Conservation (phyloP, 768 basidiomycete species). For the Tubosaeta brunneosetosa region DNA sequence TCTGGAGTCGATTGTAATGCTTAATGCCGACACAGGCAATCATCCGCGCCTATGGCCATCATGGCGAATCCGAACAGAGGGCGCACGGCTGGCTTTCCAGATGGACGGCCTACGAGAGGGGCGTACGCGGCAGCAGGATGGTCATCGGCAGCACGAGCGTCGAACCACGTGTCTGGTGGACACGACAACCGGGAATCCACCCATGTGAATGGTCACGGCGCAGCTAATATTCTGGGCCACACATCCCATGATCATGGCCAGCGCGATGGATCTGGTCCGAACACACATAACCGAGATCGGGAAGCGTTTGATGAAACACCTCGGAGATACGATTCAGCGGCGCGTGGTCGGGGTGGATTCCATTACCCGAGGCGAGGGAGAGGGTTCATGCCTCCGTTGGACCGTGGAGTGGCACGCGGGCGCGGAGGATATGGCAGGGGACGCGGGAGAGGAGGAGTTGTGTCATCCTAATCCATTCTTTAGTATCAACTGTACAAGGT, state of each 20-base stretch:
- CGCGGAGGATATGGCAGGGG: conserved; percentile 27
- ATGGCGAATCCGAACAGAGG: conserved; percentile 70
- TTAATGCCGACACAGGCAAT: conserved; percentile 16
- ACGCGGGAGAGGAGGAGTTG: conserved; percentile 26
- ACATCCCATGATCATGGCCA: background rate
- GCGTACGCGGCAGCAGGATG: conserved; percentile 10
- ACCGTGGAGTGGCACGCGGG: conserved; percentile 30
- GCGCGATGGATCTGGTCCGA: background rate
- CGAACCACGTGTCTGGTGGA: conserved; percentile 1
- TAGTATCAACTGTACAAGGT: background rate
- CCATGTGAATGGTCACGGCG: conserved; percentile 5
- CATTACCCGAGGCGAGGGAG: conserved; percentile 28
- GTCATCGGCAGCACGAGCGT: background rate
- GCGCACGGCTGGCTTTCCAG: conserved; percentile 23
- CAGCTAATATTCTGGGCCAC: background rate
- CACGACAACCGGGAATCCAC: background rate
- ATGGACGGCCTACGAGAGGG: conserved; percentile 8
- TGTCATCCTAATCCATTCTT: conserved; percentile 4
- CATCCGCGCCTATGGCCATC: conserved; percentile 55
- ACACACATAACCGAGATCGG: background rate
- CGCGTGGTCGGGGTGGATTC: conserved; percentile 29
- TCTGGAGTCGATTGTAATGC: background rate
- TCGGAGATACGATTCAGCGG: conserved; percentile 5
- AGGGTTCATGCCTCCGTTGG: conserved; percentile 24
- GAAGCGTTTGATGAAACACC: conserved; percentile 2